These are phyloP conservation scores for Oxytropis ochrocephala DNA, from an alignment of 306 rosid genomes.

Conservation along the genomic window DNA sequence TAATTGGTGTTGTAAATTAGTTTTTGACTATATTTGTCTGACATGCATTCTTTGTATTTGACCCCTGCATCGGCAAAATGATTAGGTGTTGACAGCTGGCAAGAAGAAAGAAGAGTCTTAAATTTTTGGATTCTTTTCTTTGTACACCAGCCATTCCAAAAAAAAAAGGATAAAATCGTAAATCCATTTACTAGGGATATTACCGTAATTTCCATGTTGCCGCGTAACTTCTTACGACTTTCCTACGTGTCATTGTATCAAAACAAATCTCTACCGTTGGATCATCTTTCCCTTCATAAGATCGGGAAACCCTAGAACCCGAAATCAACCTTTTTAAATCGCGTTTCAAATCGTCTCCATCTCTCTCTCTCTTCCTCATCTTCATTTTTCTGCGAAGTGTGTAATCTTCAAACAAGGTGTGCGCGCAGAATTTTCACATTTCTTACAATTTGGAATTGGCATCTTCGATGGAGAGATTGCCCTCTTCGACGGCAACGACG, in stretches of 20 bases:
- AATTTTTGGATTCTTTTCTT: slow-evolving; percentile 9
- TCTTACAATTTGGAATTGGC: not conserved
- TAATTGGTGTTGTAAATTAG: too few relatives aligned
- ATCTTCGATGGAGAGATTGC: slow-evolving; percentile 40
- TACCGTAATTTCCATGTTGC: not conserved
- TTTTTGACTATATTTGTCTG: not conserved
- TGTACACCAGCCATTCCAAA: slow-evolving; percentile 16
- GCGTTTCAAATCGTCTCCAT: slow-evolving; percentile 8
- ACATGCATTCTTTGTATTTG: not conserved
- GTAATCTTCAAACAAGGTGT: not conserved
- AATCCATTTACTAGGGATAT: not conserved
- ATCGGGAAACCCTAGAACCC: slow-evolving; percentile 66
- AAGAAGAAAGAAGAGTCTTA: not conserved
- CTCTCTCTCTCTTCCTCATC: not conserved
- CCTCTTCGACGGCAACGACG: slow-evolving; percentile 19
- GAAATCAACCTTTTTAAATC: slow-evolving; percentile 23
- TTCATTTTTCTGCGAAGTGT: not conserved
- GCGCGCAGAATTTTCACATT: not conserved
- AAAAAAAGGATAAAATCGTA: not conserved
- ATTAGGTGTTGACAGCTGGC: slow-evolving; percentile 31
- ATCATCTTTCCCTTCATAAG: slow-evolving; percentile 18
- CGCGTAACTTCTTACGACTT: slow-evolving; percentile 52
- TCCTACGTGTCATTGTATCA: slow-evolving; percentile 13
- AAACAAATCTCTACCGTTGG: slow-evolving; percentile 42
- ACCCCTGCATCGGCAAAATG: not conserved